These are phyloP conservation scores for Neurospora sp. DNA, from an alignment of 495 filamentous ascomycete species.

Conservation along the genomic window DNA sequence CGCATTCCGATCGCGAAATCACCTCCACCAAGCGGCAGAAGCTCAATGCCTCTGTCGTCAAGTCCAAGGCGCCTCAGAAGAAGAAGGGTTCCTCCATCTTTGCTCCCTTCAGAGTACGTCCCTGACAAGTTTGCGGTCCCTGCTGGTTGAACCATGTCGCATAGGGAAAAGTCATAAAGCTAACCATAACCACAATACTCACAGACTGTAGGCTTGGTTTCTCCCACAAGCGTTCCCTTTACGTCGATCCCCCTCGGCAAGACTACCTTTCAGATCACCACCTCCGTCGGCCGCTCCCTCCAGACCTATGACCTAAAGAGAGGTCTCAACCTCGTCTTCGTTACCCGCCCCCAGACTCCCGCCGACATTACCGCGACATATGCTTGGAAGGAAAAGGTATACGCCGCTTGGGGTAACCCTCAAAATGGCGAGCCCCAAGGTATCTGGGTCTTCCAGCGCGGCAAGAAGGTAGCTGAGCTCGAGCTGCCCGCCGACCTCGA, in stretches of 20 bases:
- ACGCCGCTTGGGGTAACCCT: constrained; percentile 72
- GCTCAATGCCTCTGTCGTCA: constrained; percentile 28
- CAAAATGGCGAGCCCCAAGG: constrained; percentile 45
- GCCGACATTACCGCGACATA: constrained; percentile 72
- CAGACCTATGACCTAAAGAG: constrained; percentile 90
- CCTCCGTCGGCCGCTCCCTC: constrained; percentile 76
- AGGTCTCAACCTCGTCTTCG: constrained; percentile 83
- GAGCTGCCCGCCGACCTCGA: constrained; percentile 47
- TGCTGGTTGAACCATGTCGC: neutral
- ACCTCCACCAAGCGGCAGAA: constrained; percentile 62
- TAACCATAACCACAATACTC: neutral
- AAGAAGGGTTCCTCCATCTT: constrained; percentile 63
- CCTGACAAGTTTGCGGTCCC: neutral
- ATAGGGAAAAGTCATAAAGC: neutral
- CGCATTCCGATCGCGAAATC: constrained; percentile 40
- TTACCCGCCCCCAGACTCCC: constrained; percentile 83
- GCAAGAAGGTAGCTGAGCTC: constrained; percentile 73
- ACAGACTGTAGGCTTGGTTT: constrained; percentile 86
- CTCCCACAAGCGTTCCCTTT: constrained; percentile 81
- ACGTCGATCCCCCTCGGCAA: constrained; percentile 81
- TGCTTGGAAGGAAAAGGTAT: constrained; percentile 79
- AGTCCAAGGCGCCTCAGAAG: constrained; percentile 19
- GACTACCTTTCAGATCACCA: constrained; percentile 93
- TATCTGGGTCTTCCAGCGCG: constrained; percentile 89
- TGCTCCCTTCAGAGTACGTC: constrained; percentile 80